Evolutionary conservation across 2,329 filamentous ascomycete species (phyloP).

Genomic region (Coleophoma crateriformis): DNA sequence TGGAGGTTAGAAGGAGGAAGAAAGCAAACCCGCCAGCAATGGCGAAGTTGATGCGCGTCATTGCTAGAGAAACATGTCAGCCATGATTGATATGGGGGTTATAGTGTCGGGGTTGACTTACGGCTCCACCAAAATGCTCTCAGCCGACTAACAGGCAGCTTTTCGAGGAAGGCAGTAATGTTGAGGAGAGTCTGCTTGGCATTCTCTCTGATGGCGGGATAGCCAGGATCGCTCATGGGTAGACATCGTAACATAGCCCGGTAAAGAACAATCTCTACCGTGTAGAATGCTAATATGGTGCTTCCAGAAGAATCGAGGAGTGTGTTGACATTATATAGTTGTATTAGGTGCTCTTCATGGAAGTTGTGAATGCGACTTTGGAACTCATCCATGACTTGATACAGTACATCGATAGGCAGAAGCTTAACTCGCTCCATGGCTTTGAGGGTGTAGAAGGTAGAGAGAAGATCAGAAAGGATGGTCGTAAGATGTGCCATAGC

Average conservation of each 20-base stretch:
- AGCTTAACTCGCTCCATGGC: constrained; percentile 12
- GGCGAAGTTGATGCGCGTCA: constrained; percentile 16
- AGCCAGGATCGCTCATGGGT: constrained; percentile 9
- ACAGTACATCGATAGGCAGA: constrained; percentile 10
- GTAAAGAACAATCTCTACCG: constrained; percentile 15
- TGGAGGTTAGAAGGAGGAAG: constrained; percentile 17
- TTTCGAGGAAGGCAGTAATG: constrained; percentile 16
- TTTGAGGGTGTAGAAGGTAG: constrained; percentile 38
- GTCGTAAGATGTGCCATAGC: constrained; percentile 43
- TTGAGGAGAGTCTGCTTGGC: constrained; percentile 9
- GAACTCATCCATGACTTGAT: constrained; percentile 11
- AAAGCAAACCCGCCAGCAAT: constrained; percentile 19
- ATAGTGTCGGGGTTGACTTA: constrained; percentile 4
- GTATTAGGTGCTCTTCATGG: constrained; percentile 13
- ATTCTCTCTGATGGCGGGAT: constrained; percentile 7
- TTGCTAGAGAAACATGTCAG: constrained; percentile 6
- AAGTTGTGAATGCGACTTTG: constrained; percentile 12
- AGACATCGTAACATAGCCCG: constrained; percentile 14
- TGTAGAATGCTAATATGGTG: constrained; percentile 15
- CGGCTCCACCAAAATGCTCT: constrained; percentile 22
- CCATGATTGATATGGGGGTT: too few species aligned
- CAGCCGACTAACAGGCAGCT: constrained; percentile 13
- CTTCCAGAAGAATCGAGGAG: constrained; percentile 12
- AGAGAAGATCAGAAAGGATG: constrained; percentile 44
- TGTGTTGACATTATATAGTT: constrained; percentile 9